Evolutionary conservation across 768 basidiomycete species (phyloP), one percentile per base, ranked within the genome.

Genomic region (Lentinula lateritia): DNA sequence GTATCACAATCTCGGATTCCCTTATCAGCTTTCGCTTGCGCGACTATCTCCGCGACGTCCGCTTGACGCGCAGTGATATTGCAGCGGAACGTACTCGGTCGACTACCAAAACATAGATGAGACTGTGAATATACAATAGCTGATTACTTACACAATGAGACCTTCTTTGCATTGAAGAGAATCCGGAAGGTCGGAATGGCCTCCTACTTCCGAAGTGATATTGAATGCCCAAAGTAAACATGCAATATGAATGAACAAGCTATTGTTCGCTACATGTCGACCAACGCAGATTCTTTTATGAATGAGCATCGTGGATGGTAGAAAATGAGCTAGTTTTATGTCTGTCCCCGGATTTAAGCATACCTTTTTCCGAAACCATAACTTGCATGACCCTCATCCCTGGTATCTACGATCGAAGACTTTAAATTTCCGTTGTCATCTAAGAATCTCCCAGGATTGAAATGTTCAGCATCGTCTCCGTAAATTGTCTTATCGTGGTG

Each of bases 181-280:
- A 35, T 43, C 41, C 6, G 55, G 55, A n/a, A 42, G 15, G 15
- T 16, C 42, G 23, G 23, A 39, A 13, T 42, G 23, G 6, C 12
- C 20, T 12, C 42, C n/a, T 15, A 20, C 50, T 36, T 35, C 34
- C 10, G 48, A 8, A 8, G 7, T 6, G 39, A 60, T 39, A 28
- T 50, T 60, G 6, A 60, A 50, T 52, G 59, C 48, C 70, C 71
- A 72, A 18, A 74, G 65, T n/a, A 68, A 50, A 43, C 56, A 55
- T 28, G 73, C 74, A 35, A 71, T 66, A 39, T 68, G 61, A 50
- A 74, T 70, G 53, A 73, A 74, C 52, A 73, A 23, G 34, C 69
- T 65, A 9, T 69, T 58, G 52, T 71, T 72, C 9, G 72, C 74
- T n/a, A 73, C 61, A 59, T 73, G 65, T 39, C 65, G 58, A 32